Conservation (phyloP, 306 rosid species). For the Sesbania bispinosa region DNA sequence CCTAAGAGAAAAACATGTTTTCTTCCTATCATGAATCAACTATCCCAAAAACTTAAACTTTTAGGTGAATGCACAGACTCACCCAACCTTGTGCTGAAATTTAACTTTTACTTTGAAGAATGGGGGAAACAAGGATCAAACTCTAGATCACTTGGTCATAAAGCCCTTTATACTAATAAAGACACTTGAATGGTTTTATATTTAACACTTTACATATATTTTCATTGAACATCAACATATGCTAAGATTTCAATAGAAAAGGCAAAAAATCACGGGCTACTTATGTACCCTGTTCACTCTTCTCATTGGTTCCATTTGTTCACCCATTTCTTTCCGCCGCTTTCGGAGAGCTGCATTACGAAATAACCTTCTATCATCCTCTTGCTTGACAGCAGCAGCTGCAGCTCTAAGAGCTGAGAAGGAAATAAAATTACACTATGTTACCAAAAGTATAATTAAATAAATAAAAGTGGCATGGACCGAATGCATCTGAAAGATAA, state of each 20-base stretch:
- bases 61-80: too few relatives aligned
- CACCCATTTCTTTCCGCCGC: slow-evolving; percentile 92
- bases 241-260: slow-evolving; percentile 16
- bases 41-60: too few relatives aligned
- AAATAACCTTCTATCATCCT: slow-evolving; percentile 90
- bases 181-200: too few relatives aligned
- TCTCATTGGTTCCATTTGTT: slow-evolving; percentile 70
- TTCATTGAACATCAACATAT: not conserved
- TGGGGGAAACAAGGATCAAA: too few relatives aligned
- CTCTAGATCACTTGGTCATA: too few relatives aligned
- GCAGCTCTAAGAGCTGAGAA: slow-evolving; percentile 90
- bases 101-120: too few relatives aligned
- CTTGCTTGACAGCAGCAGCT: slow-evolving; percentile 87
- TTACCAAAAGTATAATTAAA: not conserved
- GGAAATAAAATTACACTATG: slow-evolving; percentile 26
- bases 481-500: slow-evolving; percentile 11
- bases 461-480: slow-evolving; percentile 6
- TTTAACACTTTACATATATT: too few relatives aligned
- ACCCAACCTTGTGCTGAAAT: too few relatives aligned
- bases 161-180: too few relatives aligned
- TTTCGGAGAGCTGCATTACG: slow-evolving; percentile 87
- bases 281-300: slow-evolving; percentile 72
- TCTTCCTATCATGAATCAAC: too few relatives aligned
- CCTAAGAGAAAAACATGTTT: not conserved
- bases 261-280: not conserved